Evolutionary conservation across 1,139 yeast species (phyloP), one percentile per base, ranked within the genome.

Genomic region (Groenewaldozyma sp.): DNA sequence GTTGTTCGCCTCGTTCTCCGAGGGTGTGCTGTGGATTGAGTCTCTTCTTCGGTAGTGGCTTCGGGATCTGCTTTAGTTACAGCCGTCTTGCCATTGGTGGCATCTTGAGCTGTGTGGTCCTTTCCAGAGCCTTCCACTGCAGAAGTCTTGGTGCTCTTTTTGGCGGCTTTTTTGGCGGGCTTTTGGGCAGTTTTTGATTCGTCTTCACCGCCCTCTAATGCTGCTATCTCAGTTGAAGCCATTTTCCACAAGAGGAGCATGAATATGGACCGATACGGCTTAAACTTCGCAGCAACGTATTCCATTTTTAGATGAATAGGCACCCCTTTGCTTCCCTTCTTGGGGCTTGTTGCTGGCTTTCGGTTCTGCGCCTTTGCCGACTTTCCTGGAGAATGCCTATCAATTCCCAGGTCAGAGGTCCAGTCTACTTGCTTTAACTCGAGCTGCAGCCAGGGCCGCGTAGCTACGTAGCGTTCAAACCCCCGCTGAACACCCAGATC

Each of bases 401-500:
- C 40, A 4, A 49, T 51, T 3, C 44, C 46, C 22, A 44, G 29
- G 34, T 48, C 48, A 11, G 41, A 31, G 1, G 55, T 36, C 46
- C 52, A 47, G 28, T 63, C 49, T 42, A 55, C 67, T 2, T 49
- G 45, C 48, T 69, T 68, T 5, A 76, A 59, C 37, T 65, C 65
- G 24, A 61, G 54, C 14, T 73, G 52, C 11, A 78, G 42, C 16
- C 72, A 68, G 0, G 83, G 82, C 34, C 87, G 65, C 17, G 65
- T 67, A 17, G 64, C 63, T 33, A 83, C 59, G 56, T 83, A 87
- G 28, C 69, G 60, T 0, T 86, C 72, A 45, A 79, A 73, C 0
- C 96, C 96, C 48, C 94, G 65, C 29, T 91, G 88, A 2, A 87
- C 73, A 1, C 95, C 96, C 40, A 87, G 64, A 60, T 88, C 96